phyloP scores from a whole-genome alignment of 805 yeast genomes.

The Candida lessepsii region DNA sequence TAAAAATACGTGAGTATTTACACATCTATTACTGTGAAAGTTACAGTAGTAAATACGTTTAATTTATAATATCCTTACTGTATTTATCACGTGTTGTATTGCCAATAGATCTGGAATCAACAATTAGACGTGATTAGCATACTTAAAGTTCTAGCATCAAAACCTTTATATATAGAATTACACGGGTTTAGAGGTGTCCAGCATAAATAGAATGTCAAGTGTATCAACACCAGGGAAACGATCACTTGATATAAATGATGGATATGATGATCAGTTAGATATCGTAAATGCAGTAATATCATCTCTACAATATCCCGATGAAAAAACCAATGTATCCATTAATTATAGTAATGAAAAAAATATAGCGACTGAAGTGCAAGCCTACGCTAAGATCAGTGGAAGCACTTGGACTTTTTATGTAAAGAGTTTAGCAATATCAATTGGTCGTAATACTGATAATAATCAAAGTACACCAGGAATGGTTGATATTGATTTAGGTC shows the following conservation, averaged over 20 bases:
- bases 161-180: too few species aligned
- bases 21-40: not conserved
- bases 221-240: conserved; percentile 32
- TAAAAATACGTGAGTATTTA: conserved; percentile 12
- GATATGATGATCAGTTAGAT: conserved; percentile 59
- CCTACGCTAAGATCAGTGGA: conserved; percentile 96
- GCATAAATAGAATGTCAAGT: conserved; percentile 20
- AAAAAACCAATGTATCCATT: conserved; percentile 69
- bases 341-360: conserved; percentile 73
- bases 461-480: conserved; percentile 9
- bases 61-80: too few species aligned
- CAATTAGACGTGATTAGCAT: too few species aligned
- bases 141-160: too few species aligned
- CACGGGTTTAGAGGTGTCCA: not conserved
- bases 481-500: conserved; percentile 89
- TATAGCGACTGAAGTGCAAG: conserved; percentile 80
- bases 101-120: not conserved
- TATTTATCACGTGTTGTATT: too few species aligned
- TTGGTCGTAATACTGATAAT: conserved; percentile 78
- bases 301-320: conserved; percentile 67
- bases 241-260: conserved; percentile 20
- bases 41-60: too few species aligned
- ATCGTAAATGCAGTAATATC: conserved; percentile 74
- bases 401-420: conserved; percentile 92
- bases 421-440: conserved; percentile 66